phyloP scores from a whole-genome alignment of 2,329 filamentous ascomycete genomes.

The Fonsecaea erecta region DNA sequence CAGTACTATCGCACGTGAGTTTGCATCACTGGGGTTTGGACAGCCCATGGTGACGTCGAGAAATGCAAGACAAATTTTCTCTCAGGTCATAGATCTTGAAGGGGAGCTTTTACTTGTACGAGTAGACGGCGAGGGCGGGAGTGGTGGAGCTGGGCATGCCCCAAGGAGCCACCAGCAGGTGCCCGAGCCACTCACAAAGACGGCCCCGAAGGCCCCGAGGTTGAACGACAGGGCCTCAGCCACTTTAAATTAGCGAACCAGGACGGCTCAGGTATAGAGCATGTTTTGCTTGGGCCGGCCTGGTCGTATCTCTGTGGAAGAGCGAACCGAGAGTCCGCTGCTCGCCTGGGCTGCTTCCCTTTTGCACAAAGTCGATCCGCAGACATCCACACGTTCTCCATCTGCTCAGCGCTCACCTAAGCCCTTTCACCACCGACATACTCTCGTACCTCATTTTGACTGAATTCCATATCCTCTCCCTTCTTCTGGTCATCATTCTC shows the following conservation, averaged over 20 bases:
- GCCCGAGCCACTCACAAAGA: slow-evolving; percentile 16
- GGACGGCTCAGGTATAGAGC: slow-evolving; percentile 11
- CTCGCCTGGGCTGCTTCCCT: slow-evolving; percentile 10
- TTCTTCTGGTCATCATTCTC: slow-evolving; percentile 19
- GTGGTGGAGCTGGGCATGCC: not conserved
- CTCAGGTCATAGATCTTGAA: not conserved
- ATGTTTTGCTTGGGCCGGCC: slow-evolving; percentile 12
- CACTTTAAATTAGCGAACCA: slow-evolving; percentile 4
- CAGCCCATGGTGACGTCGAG: slow-evolving; percentile 9
- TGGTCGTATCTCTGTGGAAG: slow-evolving; percentile 9
- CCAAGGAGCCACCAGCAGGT: not conserved
- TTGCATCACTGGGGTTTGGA: slow-evolving; percentile 5
- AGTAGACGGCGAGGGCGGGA: not conserved
- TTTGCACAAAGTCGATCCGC: slow-evolving; percentile 24
- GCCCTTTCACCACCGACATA: slow-evolving; percentile 21
- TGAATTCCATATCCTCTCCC: slow-evolving; percentile 19
- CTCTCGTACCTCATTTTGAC: slow-evolving; percentile 21
- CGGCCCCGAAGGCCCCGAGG: not conserved
- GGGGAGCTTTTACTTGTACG: not conserved
- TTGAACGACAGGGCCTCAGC: slow-evolving; percentile 7
- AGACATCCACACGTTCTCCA: slow-evolving; percentile 28
- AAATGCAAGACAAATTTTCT: not conserved
- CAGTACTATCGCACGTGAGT: not conserved
- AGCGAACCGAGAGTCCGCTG: slow-evolving; percentile 4
- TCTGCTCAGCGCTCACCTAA: slow-evolving; percentile 32